A percentile compares a stretch with the other conserved stretches of the same genome.
phyloP scores from a whole-genome alignment of 2,329 filamentous ascomycete genomes.

The Zasmidium citrigriseum region DNA sequence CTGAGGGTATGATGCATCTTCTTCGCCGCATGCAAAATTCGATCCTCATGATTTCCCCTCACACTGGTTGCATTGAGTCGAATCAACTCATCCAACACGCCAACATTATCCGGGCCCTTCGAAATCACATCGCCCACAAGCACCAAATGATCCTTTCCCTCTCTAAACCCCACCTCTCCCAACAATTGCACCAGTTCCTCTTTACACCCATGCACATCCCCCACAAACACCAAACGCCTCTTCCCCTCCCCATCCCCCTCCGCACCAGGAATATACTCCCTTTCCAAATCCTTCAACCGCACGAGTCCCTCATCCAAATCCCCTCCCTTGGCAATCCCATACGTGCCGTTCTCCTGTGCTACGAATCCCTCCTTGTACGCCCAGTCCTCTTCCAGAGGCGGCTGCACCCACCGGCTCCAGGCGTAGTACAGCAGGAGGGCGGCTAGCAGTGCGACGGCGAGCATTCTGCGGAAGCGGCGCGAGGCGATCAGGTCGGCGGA shows the following conservation, averaged over 20 bases:
- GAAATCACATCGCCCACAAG: slow-evolving; percentile 77
- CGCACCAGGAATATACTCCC: slow-evolving; percentile 35
- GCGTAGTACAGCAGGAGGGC: slow-evolving; percentile 33
- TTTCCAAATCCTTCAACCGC: slow-evolving; percentile 52
- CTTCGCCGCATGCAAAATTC: slow-evolving; percentile 61
- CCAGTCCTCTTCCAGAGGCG: slow-evolving; percentile 37
- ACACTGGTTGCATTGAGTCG: slow-evolving; percentile 75
- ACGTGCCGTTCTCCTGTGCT: slow-evolving; percentile 27
- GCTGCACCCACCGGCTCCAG: slow-evolving; percentile 41
- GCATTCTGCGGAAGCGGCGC: slow-evolving; percentile 31
- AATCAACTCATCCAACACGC: slow-evolving; percentile 75
- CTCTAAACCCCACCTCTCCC: slow-evolving; percentile 63
- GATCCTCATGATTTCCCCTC: slow-evolving; percentile 91
- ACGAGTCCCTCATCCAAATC: slow-evolving; percentile 43
- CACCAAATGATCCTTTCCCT: slow-evolving; percentile 69
- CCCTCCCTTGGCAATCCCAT: slow-evolving; percentile 31
- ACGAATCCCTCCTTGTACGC: slow-evolving; percentile 38
- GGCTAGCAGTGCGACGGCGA: slow-evolving; percentile 35
- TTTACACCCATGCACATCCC: slow-evolving; percentile 90
- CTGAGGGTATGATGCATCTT: slow-evolving; percentile 1
- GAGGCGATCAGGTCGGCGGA: slow-evolving; percentile 17
- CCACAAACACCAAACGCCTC: slow-evolving; percentile 74
- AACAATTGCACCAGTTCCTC: slow-evolving; percentile 65
- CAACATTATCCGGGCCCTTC: slow-evolving; percentile 81
- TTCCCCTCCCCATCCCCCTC: slow-evolving; percentile 37